These are phyloP conservation scores for Oryza nivara DNA, from an alignment of 176 grass and related monocot genomes.

Conservation along the genomic window DNA sequence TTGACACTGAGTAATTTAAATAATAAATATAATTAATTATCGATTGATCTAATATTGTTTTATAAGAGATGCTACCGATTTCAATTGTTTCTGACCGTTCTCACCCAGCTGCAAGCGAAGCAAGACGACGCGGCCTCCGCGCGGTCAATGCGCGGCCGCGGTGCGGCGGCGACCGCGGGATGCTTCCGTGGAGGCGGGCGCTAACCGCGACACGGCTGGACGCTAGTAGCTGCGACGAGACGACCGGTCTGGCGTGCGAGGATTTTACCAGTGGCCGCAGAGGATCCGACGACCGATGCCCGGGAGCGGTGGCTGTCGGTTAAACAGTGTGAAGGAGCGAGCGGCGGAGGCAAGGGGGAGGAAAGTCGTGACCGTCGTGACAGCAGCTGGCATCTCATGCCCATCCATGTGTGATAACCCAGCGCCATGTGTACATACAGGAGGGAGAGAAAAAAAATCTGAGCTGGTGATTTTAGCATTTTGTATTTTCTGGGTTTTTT, in stretches of 20 bases:
- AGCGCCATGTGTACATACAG: constrained; percentile 31
- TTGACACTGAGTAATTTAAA: too few species aligned
- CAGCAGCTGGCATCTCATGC: neutral
- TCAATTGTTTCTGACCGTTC: too few species aligned
- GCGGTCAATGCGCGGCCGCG: neutral
- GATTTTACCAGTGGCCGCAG: neutral
- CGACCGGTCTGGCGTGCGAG: neutral
- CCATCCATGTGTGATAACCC: neutral
- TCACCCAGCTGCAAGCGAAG: too few species aligned
- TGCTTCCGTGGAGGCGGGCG: constrained; percentile 13
- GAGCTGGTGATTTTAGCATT: neutral
- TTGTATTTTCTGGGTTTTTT: neutral
- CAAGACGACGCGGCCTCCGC: too few species aligned
- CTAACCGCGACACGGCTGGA: constrained; percentile 30
- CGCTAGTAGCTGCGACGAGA: neutral
- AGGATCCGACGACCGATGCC: constrained; percentile 2
- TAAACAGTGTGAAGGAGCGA: neutral
- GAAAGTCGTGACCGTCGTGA: neutral
- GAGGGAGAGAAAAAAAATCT: neutral
- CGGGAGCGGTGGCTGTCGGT: constrained; percentile 34
- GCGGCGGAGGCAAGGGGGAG: neutral
- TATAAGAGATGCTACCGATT: too few species aligned
- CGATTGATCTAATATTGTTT: too few species aligned
- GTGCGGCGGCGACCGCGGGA: neutral
- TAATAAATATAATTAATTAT: too few species aligned